Evolutionary conservation across 2,329 filamentous ascomycete genomes (phyloP).

Genomic region (Juglanconis oblonga): DNA sequence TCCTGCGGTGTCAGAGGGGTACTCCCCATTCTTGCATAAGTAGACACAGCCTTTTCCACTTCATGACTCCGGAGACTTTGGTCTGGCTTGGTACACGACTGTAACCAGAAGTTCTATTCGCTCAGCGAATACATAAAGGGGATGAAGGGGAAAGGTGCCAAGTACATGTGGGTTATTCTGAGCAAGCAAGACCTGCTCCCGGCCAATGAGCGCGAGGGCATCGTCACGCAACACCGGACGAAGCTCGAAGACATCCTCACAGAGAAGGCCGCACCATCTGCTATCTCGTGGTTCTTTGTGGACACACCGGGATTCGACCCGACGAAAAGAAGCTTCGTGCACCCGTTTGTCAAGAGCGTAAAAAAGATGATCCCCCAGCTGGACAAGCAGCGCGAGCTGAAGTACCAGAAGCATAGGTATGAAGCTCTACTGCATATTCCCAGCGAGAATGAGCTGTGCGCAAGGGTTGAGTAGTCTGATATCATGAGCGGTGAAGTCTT

Average conservation of each 20-base stretch:
- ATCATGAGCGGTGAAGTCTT: constrained; percentile 21
- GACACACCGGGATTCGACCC: constrained; percentile 25
- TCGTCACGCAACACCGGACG: constrained; percentile 21
- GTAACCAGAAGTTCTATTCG: background rate
- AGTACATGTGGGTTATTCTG: constrained; percentile 28
- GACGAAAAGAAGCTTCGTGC: background rate
- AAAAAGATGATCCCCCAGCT: background rate
- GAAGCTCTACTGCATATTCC: background rate
- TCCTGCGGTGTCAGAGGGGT: background rate
- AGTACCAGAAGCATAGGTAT: background rate
- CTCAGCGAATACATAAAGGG: background rate
- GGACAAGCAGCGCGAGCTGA: background rate
- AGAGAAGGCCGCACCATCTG: constrained; percentile 8
- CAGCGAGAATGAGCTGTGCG: constrained; percentile 6
- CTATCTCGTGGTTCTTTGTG: constrained; percentile 20
- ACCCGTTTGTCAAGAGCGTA: background rate
- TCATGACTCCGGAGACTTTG: background rate
- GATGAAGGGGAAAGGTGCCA: background rate
- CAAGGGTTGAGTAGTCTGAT: background rate
- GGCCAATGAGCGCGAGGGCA: constrained; percentile 12
- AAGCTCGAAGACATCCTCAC: background rate
- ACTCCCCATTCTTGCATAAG: background rate
- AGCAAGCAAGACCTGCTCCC: constrained; percentile 31
- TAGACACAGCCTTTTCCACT: background rate
- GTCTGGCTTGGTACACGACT: background rate